phyloP scores from a whole-genome alignment of 305 asterid genomes.

The Fraxinus greggii region DNA sequence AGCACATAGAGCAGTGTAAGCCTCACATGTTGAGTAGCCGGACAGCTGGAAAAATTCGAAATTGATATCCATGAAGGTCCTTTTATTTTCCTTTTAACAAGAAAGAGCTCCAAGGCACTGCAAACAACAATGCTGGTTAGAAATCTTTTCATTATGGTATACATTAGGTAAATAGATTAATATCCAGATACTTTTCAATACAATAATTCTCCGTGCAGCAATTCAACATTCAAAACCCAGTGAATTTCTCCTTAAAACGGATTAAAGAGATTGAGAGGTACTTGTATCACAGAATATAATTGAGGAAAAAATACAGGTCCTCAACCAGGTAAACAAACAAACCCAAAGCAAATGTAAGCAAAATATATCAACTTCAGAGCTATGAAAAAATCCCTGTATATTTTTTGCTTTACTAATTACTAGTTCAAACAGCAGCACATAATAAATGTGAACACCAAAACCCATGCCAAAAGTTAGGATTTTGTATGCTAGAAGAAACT shows the following conservation, averaged over 20 bases:
- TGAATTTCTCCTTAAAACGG: background rate
- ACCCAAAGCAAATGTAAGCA: conserved; percentile 2
- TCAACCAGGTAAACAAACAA: conserved; percentile 17
- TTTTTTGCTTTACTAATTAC: background rate
- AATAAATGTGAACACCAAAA: background rate
- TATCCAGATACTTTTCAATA: conserved; percentile 17
- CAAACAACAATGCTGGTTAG: conserved; percentile 27
- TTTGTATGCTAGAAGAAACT: background rate
- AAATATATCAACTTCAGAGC: background rate
- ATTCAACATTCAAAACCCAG: conserved; percentile 11
- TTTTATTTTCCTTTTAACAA: conserved; percentile 78
- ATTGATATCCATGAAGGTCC: conserved; percentile 98
- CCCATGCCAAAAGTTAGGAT: background rate
- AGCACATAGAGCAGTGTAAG: conserved; percentile 22
- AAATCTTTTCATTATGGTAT: conserved; percentile 14
- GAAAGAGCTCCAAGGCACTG: conserved; percentile 89
- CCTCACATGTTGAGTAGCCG: conserved; percentile 65
- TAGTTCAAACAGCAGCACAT: conserved; percentile 10
- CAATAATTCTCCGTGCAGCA: conserved; percentile 19
- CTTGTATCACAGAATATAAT: conserved; percentile 8
- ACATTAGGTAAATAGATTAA: background rate
- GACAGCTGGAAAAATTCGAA: conserved; percentile 64
- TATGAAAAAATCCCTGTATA: background rate
- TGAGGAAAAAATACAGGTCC: conserved; percentile 6
- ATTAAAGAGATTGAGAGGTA: background rate